phyloP scores from a whole-genome alignment of 371 early-diverging fungal genomes.

The Mortierella sp. region DNA sequence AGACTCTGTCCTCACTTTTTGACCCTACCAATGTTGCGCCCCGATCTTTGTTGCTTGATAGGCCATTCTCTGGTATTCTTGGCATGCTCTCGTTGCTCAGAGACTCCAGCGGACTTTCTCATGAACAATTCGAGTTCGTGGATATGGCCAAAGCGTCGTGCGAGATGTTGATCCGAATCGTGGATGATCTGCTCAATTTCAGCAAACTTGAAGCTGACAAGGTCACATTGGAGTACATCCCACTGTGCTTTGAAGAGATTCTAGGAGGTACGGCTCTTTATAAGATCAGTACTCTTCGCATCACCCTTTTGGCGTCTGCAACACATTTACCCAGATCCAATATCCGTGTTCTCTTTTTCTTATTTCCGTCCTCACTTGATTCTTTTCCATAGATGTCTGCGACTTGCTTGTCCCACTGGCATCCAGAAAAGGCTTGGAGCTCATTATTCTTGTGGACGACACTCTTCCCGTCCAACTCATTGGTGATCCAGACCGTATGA shows the following conservation, averaged over 20 bases:
- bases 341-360: no score
- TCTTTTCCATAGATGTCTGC: constrained; percentile 56
- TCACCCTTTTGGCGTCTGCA: no score
- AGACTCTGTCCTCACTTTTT: not conserved
- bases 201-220: constrained; percentile 73
- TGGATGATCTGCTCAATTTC: constrained; percentile 75
- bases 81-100: constrained; percentile 68
- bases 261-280: constrained; percentile 58
- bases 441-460: constrained; percentile 58
- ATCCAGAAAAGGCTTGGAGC: constrained; percentile 60
- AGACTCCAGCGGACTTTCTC: constrained; percentile 61
- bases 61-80: constrained; percentile 69
- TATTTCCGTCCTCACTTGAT: not conserved
- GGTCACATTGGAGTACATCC: constrained; percentile 61
- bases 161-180: constrained; percentile 67
- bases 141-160: constrained; percentile 69
- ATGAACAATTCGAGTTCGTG: constrained; percentile 68
- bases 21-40: no score
- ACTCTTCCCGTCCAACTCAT: constrained; percentile 52
- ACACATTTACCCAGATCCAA: no score
- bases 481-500: constrained; percentile 61
- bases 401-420: constrained; percentile 66
- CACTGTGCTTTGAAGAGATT: constrained; percentile 62
- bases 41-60: constrained; percentile 64
- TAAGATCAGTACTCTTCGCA: no score